phyloP scores from a whole-genome alignment of 129 eudicot species.

The Calendula officinalis region DNA sequence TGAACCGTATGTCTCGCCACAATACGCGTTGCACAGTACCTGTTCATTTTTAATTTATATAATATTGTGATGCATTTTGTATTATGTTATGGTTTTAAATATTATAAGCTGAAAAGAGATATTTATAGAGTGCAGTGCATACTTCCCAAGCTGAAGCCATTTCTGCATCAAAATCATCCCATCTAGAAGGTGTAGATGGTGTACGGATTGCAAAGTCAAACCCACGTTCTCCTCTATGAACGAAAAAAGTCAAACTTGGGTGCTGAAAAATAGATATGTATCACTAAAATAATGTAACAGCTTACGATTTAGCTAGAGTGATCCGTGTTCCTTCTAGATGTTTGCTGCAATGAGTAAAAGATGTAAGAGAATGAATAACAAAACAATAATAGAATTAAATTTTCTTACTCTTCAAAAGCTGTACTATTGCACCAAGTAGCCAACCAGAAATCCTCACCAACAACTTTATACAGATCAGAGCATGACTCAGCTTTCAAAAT shows the following conservation, averaged over 20 bases:
- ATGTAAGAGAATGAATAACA: neutral
- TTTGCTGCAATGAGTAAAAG: constrained; percentile 46
- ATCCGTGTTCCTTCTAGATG: constrained; percentile 94
- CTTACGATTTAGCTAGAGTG: constrained; percentile 67
- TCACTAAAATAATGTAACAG: neutral
- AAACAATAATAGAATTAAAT: neutral
- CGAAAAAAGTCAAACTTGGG: constrained; percentile 3
- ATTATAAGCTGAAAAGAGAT: constrained; percentile 2
- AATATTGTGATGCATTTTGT: too few relatives aligned
- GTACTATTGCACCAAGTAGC: constrained; percentile 92
- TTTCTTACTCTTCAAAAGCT: constrained; percentile 74
- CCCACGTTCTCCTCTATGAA: constrained; percentile 68
- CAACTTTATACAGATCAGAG: constrained; percentile 69
- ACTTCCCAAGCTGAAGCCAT: constrained; percentile 97
- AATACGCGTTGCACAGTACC: constrained; percentile 79
- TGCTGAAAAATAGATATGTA: constrained; percentile 3
- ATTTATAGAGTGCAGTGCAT: constrained; percentile 14
- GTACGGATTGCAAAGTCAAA: constrained; percentile 84
- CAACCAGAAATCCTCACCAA: constrained; percentile 96
- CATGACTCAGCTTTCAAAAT: constrained; percentile 69
- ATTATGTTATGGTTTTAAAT: too few relatives aligned
- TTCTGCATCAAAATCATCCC: constrained; percentile 89
- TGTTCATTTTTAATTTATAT: constrained; percentile 38
- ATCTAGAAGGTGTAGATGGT: constrained; percentile 87
- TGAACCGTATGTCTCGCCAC: constrained; percentile 85